phyloP scores from a whole-genome alignment of 73 alveolate species.

The Paramecium bursaria region DNA sequence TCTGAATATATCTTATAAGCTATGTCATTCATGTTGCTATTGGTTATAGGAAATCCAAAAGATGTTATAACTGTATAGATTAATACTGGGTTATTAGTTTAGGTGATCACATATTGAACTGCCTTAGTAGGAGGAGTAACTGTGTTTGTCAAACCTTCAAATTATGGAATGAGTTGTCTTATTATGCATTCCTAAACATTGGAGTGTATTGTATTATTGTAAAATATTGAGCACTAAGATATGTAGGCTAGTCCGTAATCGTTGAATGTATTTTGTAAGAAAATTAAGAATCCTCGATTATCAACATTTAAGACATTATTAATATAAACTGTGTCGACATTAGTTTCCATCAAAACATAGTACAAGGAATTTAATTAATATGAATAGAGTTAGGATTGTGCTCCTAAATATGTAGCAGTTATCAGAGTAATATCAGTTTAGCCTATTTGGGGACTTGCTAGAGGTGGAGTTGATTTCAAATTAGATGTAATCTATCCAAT shows the following conservation, averaged over 20 bases:
- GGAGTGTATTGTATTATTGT: neutral
- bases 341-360: neutral
- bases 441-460: neutral
- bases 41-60: neutral
- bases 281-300: neutral
- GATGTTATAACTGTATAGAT: neutral
- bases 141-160: neutral
- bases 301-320: neutral
- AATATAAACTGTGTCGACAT: neutral
- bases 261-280: neutral
- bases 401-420: neutral
- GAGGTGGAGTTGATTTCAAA: neutral
- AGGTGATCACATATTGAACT: neutral
- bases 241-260: neutral
- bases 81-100: neutral
- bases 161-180: neutral
- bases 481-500: neutral
- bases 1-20: neutral
- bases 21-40: neutral
- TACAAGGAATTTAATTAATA: neutral
- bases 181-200: neutral
- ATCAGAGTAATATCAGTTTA: neutral
- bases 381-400: neutral
- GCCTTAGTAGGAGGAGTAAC: neutral
- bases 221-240: neutral